A percentile compares a stretch with the other conserved stretches of the same genome.
phyloP scores from a whole-genome alignment of 768 basidiomycete genomes.

The Mycena haematopus region DNA sequence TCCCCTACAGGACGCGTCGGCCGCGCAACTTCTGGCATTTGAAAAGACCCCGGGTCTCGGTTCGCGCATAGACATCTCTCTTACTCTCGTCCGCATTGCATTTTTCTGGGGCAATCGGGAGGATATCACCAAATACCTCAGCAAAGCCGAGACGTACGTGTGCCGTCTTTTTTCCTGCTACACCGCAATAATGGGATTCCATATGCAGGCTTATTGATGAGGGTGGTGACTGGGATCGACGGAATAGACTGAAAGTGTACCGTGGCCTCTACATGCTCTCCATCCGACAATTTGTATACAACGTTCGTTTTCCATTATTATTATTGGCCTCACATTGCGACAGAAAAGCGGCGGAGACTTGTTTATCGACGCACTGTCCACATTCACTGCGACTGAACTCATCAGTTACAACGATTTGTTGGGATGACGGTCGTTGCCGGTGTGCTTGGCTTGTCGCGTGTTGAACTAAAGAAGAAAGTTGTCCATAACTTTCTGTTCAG shows the following conservation, averaged over 20 bases:
- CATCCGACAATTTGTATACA: slow-evolving; percentile 77
- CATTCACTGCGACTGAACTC: slow-evolving; percentile 93
- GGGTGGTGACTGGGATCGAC: slow-evolving; percentile 97
- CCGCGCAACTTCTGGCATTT: slow-evolving; percentile 82
- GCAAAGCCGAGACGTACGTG: slow-evolving; percentile 81
- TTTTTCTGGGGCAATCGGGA: slow-evolving; percentile 86
- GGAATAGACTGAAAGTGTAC: slow-evolving; percentile 97
- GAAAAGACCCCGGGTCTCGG: slow-evolving; percentile 94
- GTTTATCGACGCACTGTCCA: slow-evolving; percentile 89
- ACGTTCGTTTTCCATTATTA: background rate
- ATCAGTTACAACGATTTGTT: slow-evolving; percentile 91
- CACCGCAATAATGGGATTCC: background rate
- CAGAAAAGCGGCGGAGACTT: slow-evolving; percentile 78
- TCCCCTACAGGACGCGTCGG: slow-evolving; percentile 71
- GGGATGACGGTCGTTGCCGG: slow-evolving; percentile 83
- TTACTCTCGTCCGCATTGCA: slow-evolving; percentile 87
- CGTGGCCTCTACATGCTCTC: slow-evolving; percentile 84
- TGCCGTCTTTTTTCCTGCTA: background rate
- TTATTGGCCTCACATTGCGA: background rate
- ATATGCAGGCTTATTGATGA: slow-evolving; percentile 80
- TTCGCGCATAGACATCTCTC: slow-evolving; percentile 89
- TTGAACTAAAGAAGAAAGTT: slow-evolving; percentile 93
- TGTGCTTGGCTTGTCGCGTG: slow-evolving; percentile 75
- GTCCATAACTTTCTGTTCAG: background rate
- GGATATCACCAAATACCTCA: slow-evolving; percentile 73